Percentiles rank a stretch among this genome's conserved stretches.
Conservation (phyloP, 768 basidiomycete genomes). For the Macrolepiota albuminosa region DNA sequence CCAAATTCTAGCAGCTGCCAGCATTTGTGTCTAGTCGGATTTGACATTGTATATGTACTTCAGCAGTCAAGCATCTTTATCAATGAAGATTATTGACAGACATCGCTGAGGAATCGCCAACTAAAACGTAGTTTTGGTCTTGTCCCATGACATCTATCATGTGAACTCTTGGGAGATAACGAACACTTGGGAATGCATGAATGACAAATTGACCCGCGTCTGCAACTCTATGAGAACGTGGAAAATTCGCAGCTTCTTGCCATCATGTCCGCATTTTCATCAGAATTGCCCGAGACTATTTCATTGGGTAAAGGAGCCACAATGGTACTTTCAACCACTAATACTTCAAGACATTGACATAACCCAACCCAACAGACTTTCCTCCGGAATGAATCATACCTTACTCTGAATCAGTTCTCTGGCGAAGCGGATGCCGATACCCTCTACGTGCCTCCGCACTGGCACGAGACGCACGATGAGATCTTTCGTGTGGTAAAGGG, state of each 20-base stretch:
- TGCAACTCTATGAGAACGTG: not conserved
- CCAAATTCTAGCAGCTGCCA: not conserved
- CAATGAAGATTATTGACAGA: not conserved
- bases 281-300: conserved; percentile 8
- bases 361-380: conserved; percentile 20
- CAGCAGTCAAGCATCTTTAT: not conserved
- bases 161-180: no score
- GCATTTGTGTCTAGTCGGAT: not conserved
- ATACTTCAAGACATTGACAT: not conserved
- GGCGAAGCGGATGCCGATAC: conserved; percentile 19
- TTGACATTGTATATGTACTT: not conserved
- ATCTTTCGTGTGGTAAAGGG: conserved; percentile 25
- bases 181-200: no score
- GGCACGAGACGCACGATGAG: conserved; percentile 32
- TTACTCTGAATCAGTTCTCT: conserved; percentile 19
- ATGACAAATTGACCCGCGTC: not conserved
- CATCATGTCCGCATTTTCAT: not conserved
- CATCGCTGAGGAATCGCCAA: not conserved
- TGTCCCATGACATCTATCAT: not conserved
- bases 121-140: not conserved
- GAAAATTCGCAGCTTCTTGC: not conserved
- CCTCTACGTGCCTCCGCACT: conserved; percentile 26
- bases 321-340: conserved; percentile 11
- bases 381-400: conserved; percentile 24
- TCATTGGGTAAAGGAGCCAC: conserved; percentile 12